Percentiles rank a stretch among this genome's conserved stretches.
Conservation (phyloP, 75 land plant genomes). For the Selaginella moellendorffii region DNA sequence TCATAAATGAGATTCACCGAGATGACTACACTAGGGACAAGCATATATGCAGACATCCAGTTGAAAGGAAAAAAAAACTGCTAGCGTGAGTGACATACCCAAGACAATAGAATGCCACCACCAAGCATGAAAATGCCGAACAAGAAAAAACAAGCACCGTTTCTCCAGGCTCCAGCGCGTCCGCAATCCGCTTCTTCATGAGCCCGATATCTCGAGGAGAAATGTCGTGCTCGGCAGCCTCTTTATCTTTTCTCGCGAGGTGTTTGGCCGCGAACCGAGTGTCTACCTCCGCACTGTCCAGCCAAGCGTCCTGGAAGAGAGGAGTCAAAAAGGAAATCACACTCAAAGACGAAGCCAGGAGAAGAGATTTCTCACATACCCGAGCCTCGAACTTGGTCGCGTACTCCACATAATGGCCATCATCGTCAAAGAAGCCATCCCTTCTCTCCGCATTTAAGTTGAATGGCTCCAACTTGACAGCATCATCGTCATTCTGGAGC, state of each 20-base stretch:
- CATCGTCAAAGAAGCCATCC: slow-evolving; percentile 86
- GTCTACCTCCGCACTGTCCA: slow-evolving; percentile 67
- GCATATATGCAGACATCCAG: background rate
- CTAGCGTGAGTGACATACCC: background rate
- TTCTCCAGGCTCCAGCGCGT: slow-evolving; percentile 79
- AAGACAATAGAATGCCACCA: background rate
- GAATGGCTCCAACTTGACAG: slow-evolving; percentile 67
- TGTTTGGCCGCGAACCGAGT: slow-evolving; percentile 28
- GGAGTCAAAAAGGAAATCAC: background rate
- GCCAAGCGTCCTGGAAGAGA: slow-evolving; percentile 78
- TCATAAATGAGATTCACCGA: no score
- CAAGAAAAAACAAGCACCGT: slow-evolving; percentile 42
- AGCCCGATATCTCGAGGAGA: slow-evolving; percentile 42
- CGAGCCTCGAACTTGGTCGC: slow-evolving; percentile 38
- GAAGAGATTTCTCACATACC: slow-evolving; percentile 24
- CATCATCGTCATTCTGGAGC: slow-evolving; percentile 38
- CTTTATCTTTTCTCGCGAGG: slow-evolving; percentile 6
- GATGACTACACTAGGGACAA: no score
- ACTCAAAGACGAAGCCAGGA: background rate
- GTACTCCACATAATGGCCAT: slow-evolving; percentile 91
- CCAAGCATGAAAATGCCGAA: background rate
- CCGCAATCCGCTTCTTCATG: slow-evolving; percentile 70
- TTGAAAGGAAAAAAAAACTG: no score
- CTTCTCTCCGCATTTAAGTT: slow-evolving; percentile 80
- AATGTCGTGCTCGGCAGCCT: slow-evolving; percentile 31